Conservation (phyloP, 192 early-diverging fungal genomes). For the Dissophora ornata region DNA sequence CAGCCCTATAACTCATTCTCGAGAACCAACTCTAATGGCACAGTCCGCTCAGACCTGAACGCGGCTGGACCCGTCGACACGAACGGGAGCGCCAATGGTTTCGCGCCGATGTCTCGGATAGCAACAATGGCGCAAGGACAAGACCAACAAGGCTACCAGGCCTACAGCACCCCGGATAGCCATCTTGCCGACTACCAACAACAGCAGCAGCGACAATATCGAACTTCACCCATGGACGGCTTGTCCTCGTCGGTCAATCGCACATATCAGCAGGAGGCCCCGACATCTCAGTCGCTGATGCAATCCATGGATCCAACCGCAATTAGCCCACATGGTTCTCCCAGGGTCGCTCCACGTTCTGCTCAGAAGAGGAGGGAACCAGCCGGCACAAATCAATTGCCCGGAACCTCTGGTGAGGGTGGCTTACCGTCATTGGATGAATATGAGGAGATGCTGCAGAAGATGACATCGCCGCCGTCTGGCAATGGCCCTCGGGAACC, state of each 20-base stretch:
- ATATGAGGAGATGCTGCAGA: conserved; percentile 47
- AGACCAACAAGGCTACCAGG: background rate
- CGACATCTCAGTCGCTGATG: conserved; percentile 4
- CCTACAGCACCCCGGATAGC: background rate
- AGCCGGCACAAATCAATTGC: background rate
- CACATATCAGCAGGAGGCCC: conserved; percentile 4
- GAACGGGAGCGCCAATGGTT: background rate
- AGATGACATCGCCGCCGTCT: conserved; percentile 26
- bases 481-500: conserved; percentile 1
- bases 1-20: conserved; percentile 9
- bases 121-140: too few relatives aligned
- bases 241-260: conserved; percentile 15
- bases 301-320: conserved; percentile 19
- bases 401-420: background rate
- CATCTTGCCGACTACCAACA: background rate
- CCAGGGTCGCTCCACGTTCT: conserved; percentile 3
- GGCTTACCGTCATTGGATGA: conserved; percentile 35
- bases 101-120: too few relatives aligned
- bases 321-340: conserved; percentile 13
- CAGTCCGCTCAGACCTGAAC: conserved; percentile 9
- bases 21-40: background rate
- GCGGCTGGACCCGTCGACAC: background rate
- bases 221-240: conserved; percentile 8
- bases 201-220: conserved; percentile 22
- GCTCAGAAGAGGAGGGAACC: conserved; percentile 20